Base-by-base conservation (phyloP, 257 asterid genomes). In the Leonotis leonurus region DNA sequence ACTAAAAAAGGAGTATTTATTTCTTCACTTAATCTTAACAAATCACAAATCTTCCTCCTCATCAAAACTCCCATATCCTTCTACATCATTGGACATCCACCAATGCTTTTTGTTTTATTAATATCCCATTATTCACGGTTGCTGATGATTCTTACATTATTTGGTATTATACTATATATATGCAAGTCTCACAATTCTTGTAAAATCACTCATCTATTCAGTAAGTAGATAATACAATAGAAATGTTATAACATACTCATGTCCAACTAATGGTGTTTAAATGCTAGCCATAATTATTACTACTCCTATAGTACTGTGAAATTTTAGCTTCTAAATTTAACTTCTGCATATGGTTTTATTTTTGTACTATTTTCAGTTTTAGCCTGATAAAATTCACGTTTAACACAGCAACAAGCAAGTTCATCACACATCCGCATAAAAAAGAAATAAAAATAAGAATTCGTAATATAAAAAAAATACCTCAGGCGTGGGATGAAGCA, bases 401-500 rank as follows among this genome's bases (percentile, higher is more conserved):
- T 37, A 11, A 37, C 14, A 11, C 44, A 3, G 44, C 39, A 8
- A 33, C 39, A 33, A 33, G 2, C 12, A 33, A 33, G 11, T 13
- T 8, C 8, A 33, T 33, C 13, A 33, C 7, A 30, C 35, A 30
- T 5, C 35, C 35, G 1, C 35, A 0, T 30, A 39, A 1, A 40
- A 40, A 1, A 40, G n/a, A 14, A 41, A 8, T 2, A 41, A n/a
- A 12, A 21, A 3, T 0, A 43, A 9, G 3, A 4, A 9, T 29
- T 51, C 4, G 10, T n/a, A 41, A 52, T 51, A 21, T 48, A 3
- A 35, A 4, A 63, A 13, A 49, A 30, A 64, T 67, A 91, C 99
- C 97, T 87, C 70, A 52, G 81, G 69, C 14, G 95, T 74, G 0
- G 96, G 89, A 44, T 78, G 75, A 51, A 92, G 91, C 70, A 85